Evolutionary conservation across 2,329 filamentous ascomycete genomes (phyloP), one percentile per base, ranked within the genome.

Genomic region (Coniella vitis): DNA sequence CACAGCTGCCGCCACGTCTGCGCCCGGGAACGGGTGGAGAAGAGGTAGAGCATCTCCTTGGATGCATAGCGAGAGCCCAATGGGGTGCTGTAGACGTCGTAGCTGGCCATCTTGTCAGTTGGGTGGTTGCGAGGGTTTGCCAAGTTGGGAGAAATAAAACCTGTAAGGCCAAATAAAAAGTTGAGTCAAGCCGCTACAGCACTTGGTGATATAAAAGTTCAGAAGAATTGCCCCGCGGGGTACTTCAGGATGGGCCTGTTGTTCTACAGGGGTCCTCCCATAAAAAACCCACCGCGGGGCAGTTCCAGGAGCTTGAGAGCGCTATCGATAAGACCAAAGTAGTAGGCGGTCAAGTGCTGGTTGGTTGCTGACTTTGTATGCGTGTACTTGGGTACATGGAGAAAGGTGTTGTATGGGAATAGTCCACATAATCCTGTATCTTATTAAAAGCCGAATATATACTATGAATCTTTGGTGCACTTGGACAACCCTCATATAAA

Each of bases 1-100:
- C 90, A 96, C 16, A 95, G 79, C 64, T 87, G 77, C 55, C 90
- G 81, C 89, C 89, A 94, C 48, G 82, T 89, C 44, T 80, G 83
- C 65, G 83, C 81, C 25, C 89, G 78, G 47, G 81, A 84, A 38
- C 88, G 80, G 51, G 84, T 80, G 58, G 83, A 84, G 74, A 95
- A 96, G 54, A 95, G 79, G 56, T 78, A 75, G 59, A 83, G 78
- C 86, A 93, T 90, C 68, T 86, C 85, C 55, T 66, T 63, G 68
- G 78, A 86, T 68, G 82, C 83, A 72, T 93, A 93, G 59, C 88
- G 79, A 58, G 75, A 76, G 56, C 78, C 82, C 58, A 90, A 71
- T 31, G 84, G 79, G 38, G 85, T 88, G 69, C 84, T 76, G 64
- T 84, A 81, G 48, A 69, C 69, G 61, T 81, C 77, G 63, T 45